Evolutionary conservation across 345 rosid species (phyloP), one percentile per base, ranked within the genome.

Genomic region (Sisymbrium irio): DNA sequence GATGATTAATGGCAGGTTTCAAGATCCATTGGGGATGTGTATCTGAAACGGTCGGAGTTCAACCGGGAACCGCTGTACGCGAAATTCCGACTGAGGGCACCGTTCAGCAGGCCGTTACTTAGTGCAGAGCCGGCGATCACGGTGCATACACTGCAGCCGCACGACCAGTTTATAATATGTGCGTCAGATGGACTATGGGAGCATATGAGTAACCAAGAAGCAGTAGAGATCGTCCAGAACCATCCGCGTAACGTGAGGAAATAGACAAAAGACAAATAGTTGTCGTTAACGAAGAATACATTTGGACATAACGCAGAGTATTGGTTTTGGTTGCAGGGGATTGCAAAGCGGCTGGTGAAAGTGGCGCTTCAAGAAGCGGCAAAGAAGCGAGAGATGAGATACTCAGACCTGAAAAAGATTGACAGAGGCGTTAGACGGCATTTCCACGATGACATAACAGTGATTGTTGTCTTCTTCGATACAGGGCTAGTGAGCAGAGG

Each of bases 371-470:
- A 86, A 74, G 95, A 85, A 81, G 98, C 96, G 1, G 97, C 98
- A 0, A 91, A 86, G 83, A 94, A 94, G 84, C 76, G 98, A 75
- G 97, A 91, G 77, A 89, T 94, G 97, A 85, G 98, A 50, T 89
- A 91, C 83, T 89, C 98, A 0, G 98, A 93, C 86, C 77, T 93
- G 81, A 93, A 93, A 80, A 89, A 87, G 89, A 93, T 93, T 3
- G 97, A 93, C 80, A 89, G 97, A 3, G 97, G 97, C 0, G 97
- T 93, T 4, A 76, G 98, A 9, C 78, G 98, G 14, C 94, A 89
- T 86, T 93, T 93, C 91, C 98, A 93, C 44, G 98, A 93, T 45
- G 98, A 93, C 81, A 91, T 88, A 55, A 91, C 98, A 2, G 97
- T 91, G 69, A 69, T 88, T 0, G 92, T 93, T 4, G 79, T 91